Percentiles rank a stretch among this genome's conserved stretches.
These are phyloP conservation scores for Knoxia roxburghii DNA, from an alignment of 257 asterid genomes.

Conservation along the genomic window DNA sequence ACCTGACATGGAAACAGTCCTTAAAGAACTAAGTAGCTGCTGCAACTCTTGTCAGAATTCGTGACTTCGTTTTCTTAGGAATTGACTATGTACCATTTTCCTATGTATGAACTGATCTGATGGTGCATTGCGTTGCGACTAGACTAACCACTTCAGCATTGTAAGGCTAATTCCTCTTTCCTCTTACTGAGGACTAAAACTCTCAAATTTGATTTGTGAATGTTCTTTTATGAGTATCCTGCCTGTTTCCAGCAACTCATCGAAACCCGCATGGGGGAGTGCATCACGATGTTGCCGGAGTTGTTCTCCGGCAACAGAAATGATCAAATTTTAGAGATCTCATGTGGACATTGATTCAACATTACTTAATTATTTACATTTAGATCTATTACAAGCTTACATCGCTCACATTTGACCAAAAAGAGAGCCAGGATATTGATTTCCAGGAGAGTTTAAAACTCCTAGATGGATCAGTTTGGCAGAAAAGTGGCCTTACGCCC, in stretches of 20 bases:
- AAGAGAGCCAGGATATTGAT: background rate
- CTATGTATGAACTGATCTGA: slow-evolving; percentile 22
- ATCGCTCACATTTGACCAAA: background rate
- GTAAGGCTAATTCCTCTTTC: slow-evolving; percentile 14
- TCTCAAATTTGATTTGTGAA: slow-evolving; percentile 23
- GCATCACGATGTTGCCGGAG: no score
- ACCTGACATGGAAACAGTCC: slow-evolving; percentile 52
- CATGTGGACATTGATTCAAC: background rate
- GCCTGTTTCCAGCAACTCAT: slow-evolving; percentile 13
- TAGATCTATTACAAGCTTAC: background rate
- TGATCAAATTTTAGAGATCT: background rate
- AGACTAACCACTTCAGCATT: background rate
- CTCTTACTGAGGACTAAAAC: slow-evolving; percentile 12
- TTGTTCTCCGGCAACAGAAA: background rate
- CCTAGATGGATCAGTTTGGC: background rate
- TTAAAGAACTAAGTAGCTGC: slow-evolving; percentile 33
- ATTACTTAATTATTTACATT: slow-evolving; percentile 23
- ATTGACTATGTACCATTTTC: slow-evolving; percentile 6
- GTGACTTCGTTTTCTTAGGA: slow-evolving; percentile 2
- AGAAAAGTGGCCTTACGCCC: slow-evolving; percentile 27
- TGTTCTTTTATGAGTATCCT: slow-evolving; percentile 23
- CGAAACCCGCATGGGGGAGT: no score
- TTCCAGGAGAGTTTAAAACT: background rate
- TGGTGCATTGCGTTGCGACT: slow-evolving; percentile 10
- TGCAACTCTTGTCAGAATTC: slow-evolving; percentile 6